Percentiles rank a stretch among this genome's conserved stretches.
Conservation (phyloP, 2,329 filamentous ascomycete species). For the Fusarium robinianum region DNA sequence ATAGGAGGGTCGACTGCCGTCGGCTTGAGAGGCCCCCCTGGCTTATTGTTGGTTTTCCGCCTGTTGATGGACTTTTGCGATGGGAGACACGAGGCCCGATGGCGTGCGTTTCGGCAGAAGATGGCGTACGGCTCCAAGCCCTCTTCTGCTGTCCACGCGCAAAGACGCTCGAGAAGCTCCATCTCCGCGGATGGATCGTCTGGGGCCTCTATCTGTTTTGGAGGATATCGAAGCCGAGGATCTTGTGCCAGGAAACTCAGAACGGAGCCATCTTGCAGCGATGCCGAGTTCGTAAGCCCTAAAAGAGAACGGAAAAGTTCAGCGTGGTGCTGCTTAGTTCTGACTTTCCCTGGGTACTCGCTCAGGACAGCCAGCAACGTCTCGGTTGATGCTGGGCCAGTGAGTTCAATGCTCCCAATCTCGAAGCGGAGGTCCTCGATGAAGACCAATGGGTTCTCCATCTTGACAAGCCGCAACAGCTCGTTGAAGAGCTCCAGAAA, state of each 20-base stretch:
- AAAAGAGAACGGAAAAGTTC: conserved; percentile 56
- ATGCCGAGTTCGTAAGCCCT: conserved; percentile 68
- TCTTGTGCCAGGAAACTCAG: conserved; percentile 77
- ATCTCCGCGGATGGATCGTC: conserved; percentile 44
- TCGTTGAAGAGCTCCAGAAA: conserved; percentile 72
- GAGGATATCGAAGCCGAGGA: conserved; percentile 79
- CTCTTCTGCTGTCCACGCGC: conserved; percentile 69
- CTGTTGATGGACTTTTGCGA: conserved; percentile 82
- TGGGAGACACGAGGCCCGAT: conserved; percentile 67
- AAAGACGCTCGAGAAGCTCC: conserved; percentile 62
- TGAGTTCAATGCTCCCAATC: conserved; percentile 62
- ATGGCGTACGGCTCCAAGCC: conserved; percentile 55
- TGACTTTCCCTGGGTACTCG: conserved; percentile 47
- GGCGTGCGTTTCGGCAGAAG: conserved; percentile 70
- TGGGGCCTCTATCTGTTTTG: conserved; percentile 56
- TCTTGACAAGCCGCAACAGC: conserved; percentile 60
- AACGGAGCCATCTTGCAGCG: conserved; percentile 70
- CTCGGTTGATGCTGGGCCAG: conserved; percentile 76
- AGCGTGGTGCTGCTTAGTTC: conserved; percentile 46
- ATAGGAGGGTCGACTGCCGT: conserved; percentile 71
- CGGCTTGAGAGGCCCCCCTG: conserved; percentile 65
- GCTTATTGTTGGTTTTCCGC: conserved; percentile 65
- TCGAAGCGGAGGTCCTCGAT: conserved; percentile 74
- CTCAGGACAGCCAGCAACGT: conserved; percentile 71
- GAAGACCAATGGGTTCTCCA: conserved; percentile 63